phyloP scores from a whole-genome alignment of 805 yeast genomes.

The Myxozyma lipomycoides region DNA sequence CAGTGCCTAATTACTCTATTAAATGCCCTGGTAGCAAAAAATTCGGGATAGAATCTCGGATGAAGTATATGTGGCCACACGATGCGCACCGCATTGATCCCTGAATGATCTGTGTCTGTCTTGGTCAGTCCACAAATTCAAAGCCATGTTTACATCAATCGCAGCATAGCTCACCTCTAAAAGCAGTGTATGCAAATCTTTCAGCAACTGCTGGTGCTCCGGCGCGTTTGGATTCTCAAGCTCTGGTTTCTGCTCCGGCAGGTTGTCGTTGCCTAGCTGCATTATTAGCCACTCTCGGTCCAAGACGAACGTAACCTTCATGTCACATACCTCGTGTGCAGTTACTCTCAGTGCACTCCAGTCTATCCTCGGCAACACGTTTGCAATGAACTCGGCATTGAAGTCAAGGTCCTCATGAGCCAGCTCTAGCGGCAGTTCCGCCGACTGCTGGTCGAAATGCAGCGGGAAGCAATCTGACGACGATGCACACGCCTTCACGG shows the following conservation, averaged over 20 bases:
- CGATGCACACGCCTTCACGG: constrained; percentile 74
- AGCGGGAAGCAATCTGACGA: constrained; percentile 79
- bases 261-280: constrained; percentile 20
- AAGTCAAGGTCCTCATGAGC: constrained; percentile 74
- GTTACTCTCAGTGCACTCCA: constrained; percentile 83
- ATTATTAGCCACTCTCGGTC: not conserved
- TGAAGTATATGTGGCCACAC: constrained; percentile 82
- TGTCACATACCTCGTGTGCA: constrained; percentile 56
- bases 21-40: constrained; percentile 91
- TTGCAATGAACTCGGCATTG: constrained; percentile 71
- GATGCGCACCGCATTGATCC: constrained; percentile 86
- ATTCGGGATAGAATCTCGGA: constrained; percentile 92
- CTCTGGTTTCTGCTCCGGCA: constrained; percentile 39
- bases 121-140: not conserved
- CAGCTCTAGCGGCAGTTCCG: constrained; percentile 49
- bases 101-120: constrained; percentile 66
- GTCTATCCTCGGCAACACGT: constrained; percentile 75
- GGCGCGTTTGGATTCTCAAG: constrained; percentile 49
- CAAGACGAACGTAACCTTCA: not conserved
- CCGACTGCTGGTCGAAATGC: constrained; percentile 46
- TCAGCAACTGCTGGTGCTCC: constrained; percentile 50
- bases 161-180: constrained; percentile 48
- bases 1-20: constrained; percentile 48
- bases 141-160: not conserved
- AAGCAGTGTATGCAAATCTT: constrained; percentile 71